These are phyloP conservation scores for Urochloa ruziziensis DNA, from an alignment of 176 grass and related monocot species.

Conservation along the genomic window DNA sequence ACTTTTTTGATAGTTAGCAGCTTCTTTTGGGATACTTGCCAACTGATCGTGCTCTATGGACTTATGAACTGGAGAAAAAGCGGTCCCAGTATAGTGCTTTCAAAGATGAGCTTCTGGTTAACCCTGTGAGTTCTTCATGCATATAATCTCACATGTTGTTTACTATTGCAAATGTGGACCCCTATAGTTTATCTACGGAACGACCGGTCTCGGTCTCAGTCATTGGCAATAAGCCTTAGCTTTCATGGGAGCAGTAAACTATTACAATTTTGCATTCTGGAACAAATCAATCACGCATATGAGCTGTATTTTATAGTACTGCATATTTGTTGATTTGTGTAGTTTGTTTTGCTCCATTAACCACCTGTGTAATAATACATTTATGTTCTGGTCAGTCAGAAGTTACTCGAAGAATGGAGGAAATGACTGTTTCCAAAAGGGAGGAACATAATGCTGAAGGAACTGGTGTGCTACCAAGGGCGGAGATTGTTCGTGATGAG, in stretches of 20 bases:
- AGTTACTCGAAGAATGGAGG: constrained; percentile 92
- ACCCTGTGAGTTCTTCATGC: constrained; percentile 75
- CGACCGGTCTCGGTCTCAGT: not conserved
- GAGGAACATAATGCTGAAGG: constrained; percentile 56
- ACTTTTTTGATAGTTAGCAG: constrained; percentile 90
- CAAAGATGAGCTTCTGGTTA: constrained; percentile 85
- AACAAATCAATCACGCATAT: constrained; percentile 15
- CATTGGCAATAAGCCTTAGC: not conserved
- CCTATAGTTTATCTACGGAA: not conserved
- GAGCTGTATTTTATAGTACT: not conserved
- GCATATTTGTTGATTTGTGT: not conserved
- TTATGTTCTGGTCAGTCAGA: constrained; percentile 77
- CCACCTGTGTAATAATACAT: constrained; percentile 24
- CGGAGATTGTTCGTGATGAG: constrained; percentile 70
- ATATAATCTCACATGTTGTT: not conserved
- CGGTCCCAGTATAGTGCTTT: constrained; percentile 74
- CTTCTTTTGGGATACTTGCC: constrained; percentile 95
- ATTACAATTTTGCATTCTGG: not conserved
- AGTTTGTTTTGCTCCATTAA: constrained; percentile 6
- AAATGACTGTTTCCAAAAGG: constrained; percentile 50
- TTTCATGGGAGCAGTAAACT: not conserved
- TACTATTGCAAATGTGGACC: not conserved
- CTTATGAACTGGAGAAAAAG: constrained; percentile 91
- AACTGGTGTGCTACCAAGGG: constrained; percentile 73
- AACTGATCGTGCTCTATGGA: constrained; percentile 73